These are phyloP conservation scores for Psilocybe azurescens DNA, from an alignment of 768 basidiomycete species.

Conservation along the genomic window DNA sequence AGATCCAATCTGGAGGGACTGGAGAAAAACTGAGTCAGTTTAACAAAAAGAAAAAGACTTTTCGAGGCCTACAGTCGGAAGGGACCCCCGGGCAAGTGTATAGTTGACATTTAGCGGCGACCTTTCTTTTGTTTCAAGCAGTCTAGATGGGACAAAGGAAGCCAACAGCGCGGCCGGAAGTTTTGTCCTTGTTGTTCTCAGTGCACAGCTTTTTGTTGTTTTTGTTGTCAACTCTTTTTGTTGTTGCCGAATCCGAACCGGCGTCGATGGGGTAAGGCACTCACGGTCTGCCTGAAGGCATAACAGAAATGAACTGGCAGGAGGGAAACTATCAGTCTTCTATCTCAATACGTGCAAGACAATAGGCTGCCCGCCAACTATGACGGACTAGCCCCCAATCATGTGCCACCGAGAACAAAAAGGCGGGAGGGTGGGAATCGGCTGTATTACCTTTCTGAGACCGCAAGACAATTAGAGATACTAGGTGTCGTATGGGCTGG, in stretches of 20 bases:
- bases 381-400: conserved; percentile 19
- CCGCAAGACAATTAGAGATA: conserved; percentile 23
- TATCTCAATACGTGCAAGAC: conserved; percentile 18
- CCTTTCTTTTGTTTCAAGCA: conserved; percentile 29
- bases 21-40: conserved; percentile 12
- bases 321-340: conserved; percentile 16
- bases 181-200: conserved; percentile 26
- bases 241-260: conserved; percentile 24
- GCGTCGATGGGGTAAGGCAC: conserved; percentile 26
- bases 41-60: conserved; percentile 29
- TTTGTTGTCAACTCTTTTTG: conserved; percentile 30
- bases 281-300: conserved; percentile 27
- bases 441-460: conserved; percentile 15
- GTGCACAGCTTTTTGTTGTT: conserved; percentile 27
- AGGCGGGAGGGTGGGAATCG: conserved; percentile 14
- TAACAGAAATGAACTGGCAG: conserved; percentile 18
- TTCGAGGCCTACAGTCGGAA: conserved; percentile 14
- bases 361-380: conserved; percentile 18
- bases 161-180: conserved; percentile 23
- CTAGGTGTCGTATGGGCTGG: conserved; percentile 7
- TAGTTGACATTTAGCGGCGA: conserved; percentile 22
- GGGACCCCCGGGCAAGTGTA: conserved; percentile 16
- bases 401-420: conserved; percentile 26
- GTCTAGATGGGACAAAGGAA: conserved; percentile 25
- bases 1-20: conserved; percentile 15